Conservation (phyloP, 192 early-diverging fungal genomes). For the Podochytrium sp. region DNA sequence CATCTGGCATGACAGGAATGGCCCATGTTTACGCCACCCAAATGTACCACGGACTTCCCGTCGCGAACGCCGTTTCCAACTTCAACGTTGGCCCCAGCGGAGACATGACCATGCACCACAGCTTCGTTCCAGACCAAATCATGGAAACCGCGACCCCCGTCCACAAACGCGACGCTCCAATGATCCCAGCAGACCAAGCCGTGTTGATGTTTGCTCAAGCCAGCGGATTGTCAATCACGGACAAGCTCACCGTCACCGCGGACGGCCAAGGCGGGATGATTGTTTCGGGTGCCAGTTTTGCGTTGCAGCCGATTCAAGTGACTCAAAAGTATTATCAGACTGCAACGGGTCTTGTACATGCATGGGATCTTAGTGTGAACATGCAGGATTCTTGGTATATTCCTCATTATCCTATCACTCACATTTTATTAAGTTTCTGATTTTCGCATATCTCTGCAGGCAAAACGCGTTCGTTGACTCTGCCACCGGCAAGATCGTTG, state of each 20-base stretch:
- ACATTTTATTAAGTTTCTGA: background rate
- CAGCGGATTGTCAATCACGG: background rate
- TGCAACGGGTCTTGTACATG: background rate
- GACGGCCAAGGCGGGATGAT: background rate
- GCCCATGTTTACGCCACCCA: conserved; percentile 72
- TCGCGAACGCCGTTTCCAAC: conserved; percentile 79
- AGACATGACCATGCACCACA: background rate
- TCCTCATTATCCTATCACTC: background rate
- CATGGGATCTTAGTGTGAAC: conserved; percentile 11
- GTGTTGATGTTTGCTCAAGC: conserved; percentile 10
- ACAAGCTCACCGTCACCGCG: background rate
- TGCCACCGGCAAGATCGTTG: conserved; percentile 11
- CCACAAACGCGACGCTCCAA: background rate
- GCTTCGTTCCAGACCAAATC: background rate
- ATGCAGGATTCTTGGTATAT: conserved; percentile 13
- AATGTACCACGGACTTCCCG: conserved; percentile 59
- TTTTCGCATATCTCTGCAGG: background rate
- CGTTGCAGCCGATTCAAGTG: background rate
- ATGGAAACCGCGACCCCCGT: background rate
- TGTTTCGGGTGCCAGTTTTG: background rate
- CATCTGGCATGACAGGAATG: background rate
- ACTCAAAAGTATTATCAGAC: background rate
- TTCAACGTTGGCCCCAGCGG: conserved; percentile 71
- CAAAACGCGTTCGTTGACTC: conserved; percentile 21
- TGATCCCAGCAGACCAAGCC: conserved; percentile 8